Evolutionary conservation across 2,329 filamentous ascomycete genomes (phyloP), one percentile per base, ranked within the genome.

Genomic region (Ceratocystiopsis brevicomis): DNA sequence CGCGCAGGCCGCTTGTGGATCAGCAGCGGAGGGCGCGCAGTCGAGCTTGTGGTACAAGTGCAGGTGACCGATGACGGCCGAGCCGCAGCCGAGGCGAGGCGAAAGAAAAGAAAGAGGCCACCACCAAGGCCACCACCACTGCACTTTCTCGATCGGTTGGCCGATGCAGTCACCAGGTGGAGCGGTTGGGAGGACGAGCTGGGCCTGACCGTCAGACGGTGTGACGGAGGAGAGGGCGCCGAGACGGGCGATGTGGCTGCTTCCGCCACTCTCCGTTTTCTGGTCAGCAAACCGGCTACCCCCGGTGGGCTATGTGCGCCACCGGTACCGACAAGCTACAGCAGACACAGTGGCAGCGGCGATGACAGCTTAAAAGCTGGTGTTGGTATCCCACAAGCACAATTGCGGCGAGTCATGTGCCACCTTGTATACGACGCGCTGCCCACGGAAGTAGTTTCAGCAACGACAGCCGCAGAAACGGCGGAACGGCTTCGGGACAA

Each of bases 1-100:
- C 46, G 44, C 1, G 43, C 45, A 3, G 49, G 49, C 33, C 46
- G 45, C 4, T 38, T 51, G 4, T 51, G 49, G 48, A 30, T 49
- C 18, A 44, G 44, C 37, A 32, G 37, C 13, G 36, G 38, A 25
- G 49, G 49, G 2, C 41, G 44, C 32, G 39, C 44, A 5, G 41
- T 49, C 4, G 42, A 35, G 12, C 39, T 49, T 16, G 39, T 43
- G 1, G 44, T 48, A 8, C 40, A 40, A 8, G 25, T 30, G 6
- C 25, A 30, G 25, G 25, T 30, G 25, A 6, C 25, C 25, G 25
- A 11, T 9, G 25, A 30, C 25, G 25, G 25, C 25, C 25, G 10
- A 11, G 25, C 25, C 2, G 25, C 6, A 11, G 18, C 41, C 45
- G 5, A 44, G 35, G 33, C 32, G 49, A 32, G 39, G 37, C 12